Base-by-base conservation (phyloP, 2,329 filamentous ascomycete genomes). In the Apiospora aurea region DNA sequence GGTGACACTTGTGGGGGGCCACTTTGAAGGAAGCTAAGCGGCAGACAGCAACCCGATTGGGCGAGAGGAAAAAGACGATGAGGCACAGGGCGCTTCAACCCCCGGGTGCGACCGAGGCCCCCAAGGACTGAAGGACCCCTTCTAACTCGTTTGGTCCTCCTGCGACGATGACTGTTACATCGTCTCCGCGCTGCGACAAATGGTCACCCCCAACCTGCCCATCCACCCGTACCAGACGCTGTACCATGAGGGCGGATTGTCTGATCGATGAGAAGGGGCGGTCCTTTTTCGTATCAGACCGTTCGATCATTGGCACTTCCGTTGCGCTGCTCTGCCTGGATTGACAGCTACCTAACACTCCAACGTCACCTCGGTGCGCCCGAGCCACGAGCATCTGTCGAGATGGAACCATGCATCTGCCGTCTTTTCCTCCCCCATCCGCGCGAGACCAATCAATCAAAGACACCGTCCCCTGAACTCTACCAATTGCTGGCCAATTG, bases 111-210 rank as follows among this genome's bases (percentile, higher is more conserved):
- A 64, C 44, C 44, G 67, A 69, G 68, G 43, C 46, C 16, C 38
- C 26, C 26, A 29, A 29, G 26, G 26, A 29, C 2, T 29, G 2
- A 29, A 29, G 26, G 26, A 29, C 26, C 26, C 26, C 34, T 51
- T 57, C 68, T 69, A 69, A 69, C 68, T 69, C 5, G 16, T 69
- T 57, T 69, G 68, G 68, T 18, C 34, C 34, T 18, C 18, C 68
- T 69, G 68, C 68, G 68, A 69, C 68, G 34, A 16, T 16, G 16
- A 14, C 34, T 8, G 68, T 69, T 69, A 57, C 68, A 69, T 43
- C 68, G 68, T 14, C 47, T 51, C 16, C 46, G 16, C 44, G 8
- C n/a, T 69, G 67, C 67, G 67, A 69, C 67, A 69, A 49, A 34
- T 46, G 67, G 67, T 44, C 34, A 61, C 67, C 66, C 21, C 66